Conservation (phyloP, 164 flowering plant genomes). For the Tinospora cordifolia region DNA sequence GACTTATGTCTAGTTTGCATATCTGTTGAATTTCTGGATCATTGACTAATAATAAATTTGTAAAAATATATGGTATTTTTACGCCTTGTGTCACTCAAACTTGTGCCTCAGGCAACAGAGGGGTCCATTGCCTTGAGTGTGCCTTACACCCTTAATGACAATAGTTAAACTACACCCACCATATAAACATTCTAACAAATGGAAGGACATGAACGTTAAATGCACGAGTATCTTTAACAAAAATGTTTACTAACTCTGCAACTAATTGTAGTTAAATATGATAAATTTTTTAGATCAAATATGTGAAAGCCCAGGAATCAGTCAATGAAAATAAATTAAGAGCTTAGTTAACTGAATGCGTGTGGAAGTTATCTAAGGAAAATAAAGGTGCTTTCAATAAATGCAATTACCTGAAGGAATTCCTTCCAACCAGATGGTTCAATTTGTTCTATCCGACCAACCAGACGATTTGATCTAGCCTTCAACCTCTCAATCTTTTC, state of each 20-base stretch:
- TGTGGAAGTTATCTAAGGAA: neutral
- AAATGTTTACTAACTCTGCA: neutral
- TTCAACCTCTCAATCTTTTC: constrained; percentile 77
- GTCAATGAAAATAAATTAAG: neutral
- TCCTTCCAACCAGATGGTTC: constrained; percentile 99
- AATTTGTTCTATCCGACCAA: constrained; percentile 66
- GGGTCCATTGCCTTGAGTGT: no score
- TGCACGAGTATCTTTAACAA: neutral
- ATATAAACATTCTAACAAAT: no score
- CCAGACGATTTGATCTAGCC: constrained; percentile 61
- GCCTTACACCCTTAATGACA: no score
- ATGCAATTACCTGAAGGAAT: constrained; percentile 55
- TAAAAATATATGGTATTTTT: no score
- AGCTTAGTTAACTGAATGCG: neutral
- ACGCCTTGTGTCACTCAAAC: no score
- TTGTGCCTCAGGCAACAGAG: no score
- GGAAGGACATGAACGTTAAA: neutral
- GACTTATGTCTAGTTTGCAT: no score
- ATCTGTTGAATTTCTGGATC: no score
- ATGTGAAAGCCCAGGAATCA: neutral
- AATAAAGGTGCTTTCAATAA: neutral
- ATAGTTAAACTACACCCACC: no score
- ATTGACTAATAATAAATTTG: no score
- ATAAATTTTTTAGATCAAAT: neutral
- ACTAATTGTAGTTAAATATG: neutral